These are phyloP conservation scores for Rubia balearica DNA, from an alignment of 305 asterid species.

Conservation along the genomic window DNA sequence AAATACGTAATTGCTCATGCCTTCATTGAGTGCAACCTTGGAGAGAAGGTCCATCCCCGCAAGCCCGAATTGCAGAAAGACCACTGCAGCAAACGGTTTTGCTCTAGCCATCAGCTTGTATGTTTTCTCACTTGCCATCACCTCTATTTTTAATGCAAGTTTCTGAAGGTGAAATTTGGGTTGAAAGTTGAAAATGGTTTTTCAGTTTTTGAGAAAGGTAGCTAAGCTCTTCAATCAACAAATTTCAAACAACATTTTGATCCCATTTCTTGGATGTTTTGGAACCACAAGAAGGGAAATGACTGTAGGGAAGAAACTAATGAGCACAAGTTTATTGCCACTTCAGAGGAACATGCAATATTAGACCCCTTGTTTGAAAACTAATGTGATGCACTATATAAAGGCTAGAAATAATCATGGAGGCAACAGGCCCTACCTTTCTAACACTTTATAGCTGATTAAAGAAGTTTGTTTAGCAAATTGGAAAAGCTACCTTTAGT, in stretches of 20 bases:
- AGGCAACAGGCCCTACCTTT: background rate
- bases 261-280: background rate
- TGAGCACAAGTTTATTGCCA: background rate
- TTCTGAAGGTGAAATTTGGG: background rate
- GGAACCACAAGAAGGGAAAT: background rate
- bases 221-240: background rate
- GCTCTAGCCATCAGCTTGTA: constrained; percentile 24
- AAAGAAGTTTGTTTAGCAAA: constrained; percentile 5
- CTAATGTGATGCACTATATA: constrained; percentile 5
- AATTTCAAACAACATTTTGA: background rate
- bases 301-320: background rate
- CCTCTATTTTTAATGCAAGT: constrained; percentile 15
- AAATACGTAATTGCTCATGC: constrained; percentile 91
- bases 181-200: background rate
- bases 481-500: constrained; percentile 1
- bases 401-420: constrained; percentile 1
- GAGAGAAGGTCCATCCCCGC: constrained; percentile 92
- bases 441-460: constrained; percentile 9
- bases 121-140: constrained; percentile 21
- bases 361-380: constrained; percentile 8
- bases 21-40: constrained; percentile 81
- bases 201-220: background rate
- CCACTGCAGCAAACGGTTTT: constrained; percentile 66
- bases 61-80: constrained; percentile 72
- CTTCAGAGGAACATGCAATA: background rate